These are phyloP conservation scores for Rhizophagus prolifer DNA, from an alignment of 192 early-diverging fungal genomes.

Conservation along the genomic window DNA sequence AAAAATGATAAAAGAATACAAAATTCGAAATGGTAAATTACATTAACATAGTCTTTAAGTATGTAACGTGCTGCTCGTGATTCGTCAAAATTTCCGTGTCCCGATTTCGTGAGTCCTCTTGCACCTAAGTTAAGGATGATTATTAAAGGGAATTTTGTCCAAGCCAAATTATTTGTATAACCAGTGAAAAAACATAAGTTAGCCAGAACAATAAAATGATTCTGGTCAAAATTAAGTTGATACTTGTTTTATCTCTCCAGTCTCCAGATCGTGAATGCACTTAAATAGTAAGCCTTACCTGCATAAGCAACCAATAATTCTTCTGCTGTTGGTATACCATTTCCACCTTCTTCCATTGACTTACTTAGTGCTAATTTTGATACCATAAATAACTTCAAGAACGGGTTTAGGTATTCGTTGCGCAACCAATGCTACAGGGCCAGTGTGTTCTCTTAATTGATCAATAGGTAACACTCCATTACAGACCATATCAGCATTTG, in stretches of 20 bases:
- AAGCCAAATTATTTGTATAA: too few species aligned
- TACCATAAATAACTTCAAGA: slow-evolving; percentile 91
- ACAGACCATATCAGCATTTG: slow-evolving; percentile 97
- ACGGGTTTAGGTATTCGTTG: slow-evolving; percentile 83
- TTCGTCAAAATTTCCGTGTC: slow-evolving; percentile 98
- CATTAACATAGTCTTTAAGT: slow-evolving; percentile 96
- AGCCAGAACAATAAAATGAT: too few species aligned
- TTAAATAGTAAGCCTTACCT: slow-evolving; percentile 39
- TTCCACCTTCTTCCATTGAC: slow-evolving; percentile 73
- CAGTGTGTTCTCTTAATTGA: slow-evolving; percentile 93
- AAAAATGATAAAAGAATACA: neutral
- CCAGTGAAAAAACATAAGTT: too few species aligned
- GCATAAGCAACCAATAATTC: slow-evolving; percentile 93
- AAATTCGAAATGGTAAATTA: slow-evolving; percentile 33
- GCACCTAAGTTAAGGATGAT: slow-evolving; percentile 55
- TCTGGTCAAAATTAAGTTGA: too few species aligned
- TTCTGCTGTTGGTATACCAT: slow-evolving; percentile 78
- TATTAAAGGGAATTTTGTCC: neutral
- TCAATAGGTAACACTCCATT: slow-evolving; percentile 99
- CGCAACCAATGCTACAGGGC: slow-evolving; percentile 79
- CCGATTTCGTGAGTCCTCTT: slow-evolving; percentile 85
- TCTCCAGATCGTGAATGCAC: too few species aligned
- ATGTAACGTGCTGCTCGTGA: slow-evolving; percentile 93
- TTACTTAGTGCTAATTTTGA: slow-evolving; percentile 75
- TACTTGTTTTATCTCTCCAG: too few species aligned